These are phyloP conservation scores for Lecanicillium sp. DNA, from an alignment of 2,329 filamentous ascomycete genomes.

Conservation along the genomic window DNA sequence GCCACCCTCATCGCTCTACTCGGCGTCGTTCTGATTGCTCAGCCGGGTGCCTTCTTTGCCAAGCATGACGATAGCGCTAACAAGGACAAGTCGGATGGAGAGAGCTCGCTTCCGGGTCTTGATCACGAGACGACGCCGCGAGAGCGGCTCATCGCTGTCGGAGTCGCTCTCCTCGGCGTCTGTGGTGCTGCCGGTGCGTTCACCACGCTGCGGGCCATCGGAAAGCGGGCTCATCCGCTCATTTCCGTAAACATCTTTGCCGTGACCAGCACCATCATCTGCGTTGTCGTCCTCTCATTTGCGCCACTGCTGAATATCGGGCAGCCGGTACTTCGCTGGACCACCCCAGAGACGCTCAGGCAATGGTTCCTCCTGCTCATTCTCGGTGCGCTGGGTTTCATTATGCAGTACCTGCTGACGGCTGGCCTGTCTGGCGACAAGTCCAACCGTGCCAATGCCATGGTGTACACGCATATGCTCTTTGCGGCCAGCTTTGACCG, in stretches of 20 bases:
- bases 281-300: slow-evolving; percentile 49
- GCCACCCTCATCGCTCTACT: slow-evolving; percentile 67
- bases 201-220: slow-evolving; percentile 71
- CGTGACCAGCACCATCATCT: slow-evolving; percentile 61
- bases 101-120: slow-evolving; percentile 17
- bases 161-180: slow-evolving; percentile 68
- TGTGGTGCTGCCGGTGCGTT: slow-evolving; percentile 67
- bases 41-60: slow-evolving; percentile 52
- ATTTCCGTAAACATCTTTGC: slow-evolving; percentile 83
- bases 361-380: slow-evolving; percentile 63
- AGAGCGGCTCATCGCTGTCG: slow-evolving; percentile 63
- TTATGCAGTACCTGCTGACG: slow-evolving; percentile 82
- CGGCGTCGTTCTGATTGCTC: slow-evolving; percentile 78
- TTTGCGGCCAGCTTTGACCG: slow-evolving; percentile 46
- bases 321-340: slow-evolving; percentile 38
- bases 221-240: slow-evolving; percentile 71
- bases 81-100: slow-evolving; percentile 9
- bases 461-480: slow-evolving; percentile 52
- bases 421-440: slow-evolving; percentile 67
- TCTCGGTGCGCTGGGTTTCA: slow-evolving; percentile 67
- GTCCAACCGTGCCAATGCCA: slow-evolving; percentile 47
- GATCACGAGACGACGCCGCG: slow-evolving; percentile 42
- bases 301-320: slow-evolving; percentile 35
- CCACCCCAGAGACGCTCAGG: slow-evolving; percentile 28
- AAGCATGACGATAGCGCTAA: slow-evolving; percentile 3